Evolutionary conservation across 179 eudicot genomes (phyloP).

Genomic region (Nepenthes alata): DNA sequence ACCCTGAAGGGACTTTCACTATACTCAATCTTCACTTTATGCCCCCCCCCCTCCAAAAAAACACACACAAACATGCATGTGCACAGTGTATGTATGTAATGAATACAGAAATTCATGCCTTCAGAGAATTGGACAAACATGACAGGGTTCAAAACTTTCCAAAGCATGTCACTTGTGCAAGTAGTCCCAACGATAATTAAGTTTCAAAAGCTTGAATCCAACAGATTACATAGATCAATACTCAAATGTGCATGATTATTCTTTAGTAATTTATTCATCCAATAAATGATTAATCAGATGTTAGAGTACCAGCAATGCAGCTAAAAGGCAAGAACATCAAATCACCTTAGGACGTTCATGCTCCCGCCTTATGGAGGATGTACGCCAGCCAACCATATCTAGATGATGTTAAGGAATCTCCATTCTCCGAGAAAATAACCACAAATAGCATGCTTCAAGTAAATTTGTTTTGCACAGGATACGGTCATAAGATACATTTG

Average conservation of each 20-base stretch:
- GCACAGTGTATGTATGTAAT: not conserved
- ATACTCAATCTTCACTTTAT: no score
- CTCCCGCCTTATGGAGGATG: slow-evolving; percentile 93
- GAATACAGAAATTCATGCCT: not conserved
- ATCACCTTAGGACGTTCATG: slow-evolving; percentile 78
- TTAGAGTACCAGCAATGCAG: not conserved
- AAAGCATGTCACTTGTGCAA: no score
- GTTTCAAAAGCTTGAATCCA: no score
- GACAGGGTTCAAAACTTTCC: not conserved
- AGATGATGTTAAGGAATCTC: slow-evolving; percentile 31
- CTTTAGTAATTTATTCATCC: not conserved
- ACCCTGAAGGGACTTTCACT: no score
- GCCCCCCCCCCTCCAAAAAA: no score
- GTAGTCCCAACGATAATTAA: no score
- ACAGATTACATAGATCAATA: no score
- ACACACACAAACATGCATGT: no score
- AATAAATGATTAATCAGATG: not conserved
- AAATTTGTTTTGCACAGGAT: slow-evolving; percentile 27
- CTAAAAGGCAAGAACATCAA: not conserved
- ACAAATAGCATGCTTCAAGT: not conserved
- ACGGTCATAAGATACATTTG: slow-evolving; percentile 94
- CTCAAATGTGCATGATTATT: no score
- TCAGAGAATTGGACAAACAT: not conserved
- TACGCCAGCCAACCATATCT: slow-evolving; percentile 99
- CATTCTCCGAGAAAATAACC: not conserved